These are phyloP conservation scores for Coemansia sp. DNA, from an alignment of 192 early-diverging fungal species.

Conservation along the genomic window DNA sequence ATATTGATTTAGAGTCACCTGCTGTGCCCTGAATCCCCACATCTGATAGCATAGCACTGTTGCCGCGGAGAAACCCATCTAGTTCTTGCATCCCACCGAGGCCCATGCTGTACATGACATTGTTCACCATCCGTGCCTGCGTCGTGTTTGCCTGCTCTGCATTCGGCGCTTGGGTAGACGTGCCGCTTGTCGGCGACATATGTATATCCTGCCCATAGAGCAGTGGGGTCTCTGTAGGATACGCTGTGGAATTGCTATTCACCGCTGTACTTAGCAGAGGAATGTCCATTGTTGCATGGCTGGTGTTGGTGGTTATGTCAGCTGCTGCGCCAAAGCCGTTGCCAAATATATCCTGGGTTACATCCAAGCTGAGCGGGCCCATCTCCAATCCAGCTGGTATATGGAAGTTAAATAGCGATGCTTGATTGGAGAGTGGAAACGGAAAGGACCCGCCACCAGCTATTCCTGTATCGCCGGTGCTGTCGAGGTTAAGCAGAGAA, in stretches of 20 bases:
- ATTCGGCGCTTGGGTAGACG: not conserved
- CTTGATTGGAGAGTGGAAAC: conserved; percentile 48
- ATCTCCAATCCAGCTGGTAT: conserved; percentile 32
- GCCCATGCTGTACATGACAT: conserved; percentile 40
- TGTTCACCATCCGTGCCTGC: conserved; percentile 26
- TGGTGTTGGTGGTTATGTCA: not conserved
- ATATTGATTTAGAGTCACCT: not conserved
- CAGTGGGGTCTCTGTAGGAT: not conserved
- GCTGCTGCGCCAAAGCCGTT: conserved; percentile 5
- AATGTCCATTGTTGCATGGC: not conserved
- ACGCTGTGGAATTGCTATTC: not conserved
- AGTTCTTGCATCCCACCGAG: conserved; percentile 47
- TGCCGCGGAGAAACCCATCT: conserved; percentile 35
- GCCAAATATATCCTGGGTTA: conserved; percentile 13
- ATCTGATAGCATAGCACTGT: conserved; percentile 10
- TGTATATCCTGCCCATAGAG: not conserved
- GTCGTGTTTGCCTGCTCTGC: conserved; percentile 13
- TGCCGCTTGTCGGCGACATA: not conserved
- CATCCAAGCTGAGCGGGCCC: conserved; percentile 17
- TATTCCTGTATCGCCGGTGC: conserved; percentile 4
- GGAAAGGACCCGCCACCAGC: conserved; percentile 30
- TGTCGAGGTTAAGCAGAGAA: conserved; percentile 21
- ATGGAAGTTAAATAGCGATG: conserved; percentile 56
- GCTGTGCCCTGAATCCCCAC: not conserved
- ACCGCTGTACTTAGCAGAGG: not conserved